Percentiles rank a stretch among this genome's conserved stretches.
These are phyloP conservation scores for Penicillium paneum DNA, from an alignment of 2,329 filamentous ascomycete genomes.

Conservation along the genomic window DNA sequence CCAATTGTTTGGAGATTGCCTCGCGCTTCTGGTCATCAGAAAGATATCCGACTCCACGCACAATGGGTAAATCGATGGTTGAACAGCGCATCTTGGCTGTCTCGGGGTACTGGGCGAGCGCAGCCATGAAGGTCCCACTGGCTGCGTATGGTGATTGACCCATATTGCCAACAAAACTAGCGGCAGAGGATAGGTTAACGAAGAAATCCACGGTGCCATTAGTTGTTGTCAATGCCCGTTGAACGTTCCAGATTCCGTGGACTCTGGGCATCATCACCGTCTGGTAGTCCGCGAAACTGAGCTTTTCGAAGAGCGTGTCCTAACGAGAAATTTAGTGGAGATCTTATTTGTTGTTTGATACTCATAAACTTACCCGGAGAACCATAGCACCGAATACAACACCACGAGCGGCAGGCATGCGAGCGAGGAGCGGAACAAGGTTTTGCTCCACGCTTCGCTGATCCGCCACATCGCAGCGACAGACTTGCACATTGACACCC, in stretches of 20 bases:
- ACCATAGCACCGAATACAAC: conserved; percentile 50
- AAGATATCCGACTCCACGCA: conserved; percentile 23
- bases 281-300: conserved; percentile 28
- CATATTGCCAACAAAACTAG: conserved; percentile 37
- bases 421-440: conserved; percentile 26
- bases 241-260: conserved; percentile 33
- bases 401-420: conserved; percentile 39
- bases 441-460: conserved; percentile 16
- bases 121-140: conserved; percentile 26
- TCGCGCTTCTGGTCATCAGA: conserved; percentile 21
- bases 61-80: conserved; percentile 43
- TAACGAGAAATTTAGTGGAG: conserved; percentile 9
- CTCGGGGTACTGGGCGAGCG: conserved; percentile 20
- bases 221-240: conserved; percentile 17
- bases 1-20: conserved; percentile 18
- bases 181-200: conserved; percentile 25
- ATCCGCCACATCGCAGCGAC: conserved; percentile 35
- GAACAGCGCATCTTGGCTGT: conserved; percentile 53
- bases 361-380: conserved; percentile 25
- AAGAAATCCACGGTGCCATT: conserved; percentile 26
- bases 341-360: accelerated
- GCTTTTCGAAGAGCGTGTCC: conserved; percentile 28
- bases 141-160: conserved; percentile 62
- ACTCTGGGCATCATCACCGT: conserved; percentile 23
- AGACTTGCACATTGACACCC: conserved; percentile 24